Base-by-base conservation (phyloP, 257 asterid genomes). In the Ocimum tenuiflorum region DNA sequence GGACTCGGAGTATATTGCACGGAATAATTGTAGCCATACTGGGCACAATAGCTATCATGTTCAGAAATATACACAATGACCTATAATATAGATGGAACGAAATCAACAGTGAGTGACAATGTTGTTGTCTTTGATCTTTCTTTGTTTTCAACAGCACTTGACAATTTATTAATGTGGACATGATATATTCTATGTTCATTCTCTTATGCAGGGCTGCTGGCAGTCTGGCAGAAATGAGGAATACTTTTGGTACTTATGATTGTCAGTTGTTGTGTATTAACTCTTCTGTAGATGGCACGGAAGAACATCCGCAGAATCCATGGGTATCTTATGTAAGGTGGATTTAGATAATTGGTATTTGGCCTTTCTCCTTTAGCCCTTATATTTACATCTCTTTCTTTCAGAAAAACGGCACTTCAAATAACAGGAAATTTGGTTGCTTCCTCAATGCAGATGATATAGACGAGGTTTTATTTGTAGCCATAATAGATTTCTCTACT, bases 181-280 rank as follows among this genome's bases (percentile, higher is more conserved):
- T 49, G 47, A 36, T 14, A 7, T 59, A 63, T 59, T 54, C 59
- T 66, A 64, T 61, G 33, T 63, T 39, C 66, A 24, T 65, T 46
- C 59, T 38, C 73, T 57, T 74, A 23, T 82, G 79, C 89, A 90
- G 97, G 73, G 86, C 95, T 68, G 67, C 80, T 67, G 83, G 80
- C 68, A 81, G 84, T 67, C 72, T 94, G 77, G 72, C 95, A 59
- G 89, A 86, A 68, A 88, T 90, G 97, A 85, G 81, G 80, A 80
- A 75, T 70, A 78, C 95, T 51, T 94, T 90, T 90, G 97, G 97
- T 78, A 73, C 85, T 61, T 83, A 77, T 79, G 89, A 81, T 81
- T 90, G 96, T 66, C 92, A 79, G 27, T 73, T 94, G 72, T 72
- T 90, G 84, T 83, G 95, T 79, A 80, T 90, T 70, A 90, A 94